These are phyloP conservation scores for Terana coerulea DNA, from an alignment of 768 basidiomycete genomes.

Conservation along the genomic window DNA sequence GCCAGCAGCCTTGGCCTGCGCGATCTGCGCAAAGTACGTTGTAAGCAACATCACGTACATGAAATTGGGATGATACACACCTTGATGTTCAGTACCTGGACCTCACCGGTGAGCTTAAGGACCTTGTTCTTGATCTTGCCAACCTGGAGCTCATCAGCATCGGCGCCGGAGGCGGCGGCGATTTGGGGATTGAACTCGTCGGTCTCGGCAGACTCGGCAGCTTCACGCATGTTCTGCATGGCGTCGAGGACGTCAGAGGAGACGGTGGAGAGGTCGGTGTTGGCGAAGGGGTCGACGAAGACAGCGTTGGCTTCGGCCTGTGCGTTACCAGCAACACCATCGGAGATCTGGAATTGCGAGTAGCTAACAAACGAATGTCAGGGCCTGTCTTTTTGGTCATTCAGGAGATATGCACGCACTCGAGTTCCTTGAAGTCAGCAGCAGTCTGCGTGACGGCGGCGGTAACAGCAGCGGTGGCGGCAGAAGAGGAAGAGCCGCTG, in stretches of 20 bases:
- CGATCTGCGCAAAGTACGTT: constrained; percentile 24
- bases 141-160: constrained; percentile 31
- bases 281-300: constrained; percentile 34
- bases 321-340: constrained; percentile 34
- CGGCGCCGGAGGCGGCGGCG: constrained; percentile 2
- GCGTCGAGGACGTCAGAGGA: constrained; percentile 22
- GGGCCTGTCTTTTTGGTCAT: not conserved
- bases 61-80: constrained; percentile 13
- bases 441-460: not conserved
- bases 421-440: constrained; percentile 7
- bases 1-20: constrained; percentile 32
- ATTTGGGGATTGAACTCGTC: constrained; percentile 35
- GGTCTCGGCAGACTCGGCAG: constrained; percentile 37
- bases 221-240: constrained; percentile 32
- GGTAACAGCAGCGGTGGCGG: not conserved
- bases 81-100: constrained; percentile 33
- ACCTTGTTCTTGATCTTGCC: constrained; percentile 47
- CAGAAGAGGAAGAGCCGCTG: not conserved
- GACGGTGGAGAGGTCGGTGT: constrained; percentile 33
- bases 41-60: not conserved
- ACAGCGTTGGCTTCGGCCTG: constrained; percentile 34
- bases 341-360: constrained; percentile 38
- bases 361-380: constrained; percentile 26
- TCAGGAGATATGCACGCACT: constrained; percentile 1
- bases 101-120: constrained; percentile 36